These are phyloP conservation scores for Pichia thaimueangensis DNA, from an alignment of 805 yeast species.

Conservation along the genomic window DNA sequence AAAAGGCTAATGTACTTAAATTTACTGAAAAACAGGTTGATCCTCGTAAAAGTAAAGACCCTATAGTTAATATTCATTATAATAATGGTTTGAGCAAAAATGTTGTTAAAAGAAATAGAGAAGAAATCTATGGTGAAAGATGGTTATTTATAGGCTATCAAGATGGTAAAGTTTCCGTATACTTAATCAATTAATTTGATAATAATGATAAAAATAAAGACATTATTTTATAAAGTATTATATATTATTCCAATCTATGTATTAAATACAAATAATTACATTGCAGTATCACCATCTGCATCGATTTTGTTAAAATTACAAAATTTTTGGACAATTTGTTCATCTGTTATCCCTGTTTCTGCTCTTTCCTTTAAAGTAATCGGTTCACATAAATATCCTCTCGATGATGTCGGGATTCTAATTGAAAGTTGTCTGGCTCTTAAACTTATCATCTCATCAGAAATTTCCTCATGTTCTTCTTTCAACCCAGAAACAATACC, in stretches of 20 bases:
- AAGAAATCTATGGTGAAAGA: slow-evolving; percentile 17
- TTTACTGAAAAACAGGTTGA: slow-evolving; percentile 21
- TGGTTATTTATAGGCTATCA: slow-evolving; percentile 30
- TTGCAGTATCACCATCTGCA: slow-evolving; percentile 8
- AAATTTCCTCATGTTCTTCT: background rate
- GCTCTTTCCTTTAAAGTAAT: slow-evolving; percentile 24
- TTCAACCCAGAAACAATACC: too few relatives aligned
- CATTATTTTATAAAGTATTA: background rate
- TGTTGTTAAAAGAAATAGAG: slow-evolving; percentile 26
- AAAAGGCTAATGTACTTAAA: slow-evolving; percentile 18
- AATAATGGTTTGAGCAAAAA: slow-evolving; percentile 30
- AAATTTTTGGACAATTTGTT: slow-evolving; percentile 16
- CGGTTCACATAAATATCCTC: slow-evolving; percentile 24
- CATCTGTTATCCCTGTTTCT: slow-evolving; percentile 21
- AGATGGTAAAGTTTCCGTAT: slow-evolving; percentile 29
- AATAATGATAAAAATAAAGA: background rate
- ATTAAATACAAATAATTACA: background rate
- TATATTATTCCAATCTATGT: background rate
- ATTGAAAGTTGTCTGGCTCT: slow-evolving; percentile 17
- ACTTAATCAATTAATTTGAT: slow-evolving; percentile 8
- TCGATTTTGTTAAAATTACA: slow-evolving; percentile 2
- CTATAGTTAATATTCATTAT: slow-evolving; percentile 9
- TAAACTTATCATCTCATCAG: slow-evolving; percentile 6
- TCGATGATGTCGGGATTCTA: slow-evolving; percentile 21
- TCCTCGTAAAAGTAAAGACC: slow-evolving; percentile 4